A percentile compares a stretch with the other conserved stretches of the same genome.
Conservation (phyloP, 257 asterid genomes). For the Solanum chiquidenum region DNA sequence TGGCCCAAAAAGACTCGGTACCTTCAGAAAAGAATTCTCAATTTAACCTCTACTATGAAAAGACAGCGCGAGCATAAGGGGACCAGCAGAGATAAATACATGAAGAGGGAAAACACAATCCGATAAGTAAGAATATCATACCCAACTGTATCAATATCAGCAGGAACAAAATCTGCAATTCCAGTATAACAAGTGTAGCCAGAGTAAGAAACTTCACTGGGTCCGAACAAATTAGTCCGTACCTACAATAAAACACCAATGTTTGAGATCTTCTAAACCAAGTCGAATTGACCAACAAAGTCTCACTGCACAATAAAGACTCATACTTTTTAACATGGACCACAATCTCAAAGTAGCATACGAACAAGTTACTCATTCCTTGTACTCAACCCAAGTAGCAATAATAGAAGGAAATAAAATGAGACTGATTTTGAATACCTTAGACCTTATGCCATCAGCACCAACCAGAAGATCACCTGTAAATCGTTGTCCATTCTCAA, state of each 20-base stretch:
- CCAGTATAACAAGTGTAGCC: conserved; percentile 99
- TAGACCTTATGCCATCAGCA: conserved; percentile 95
- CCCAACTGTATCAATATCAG: conserved; percentile 96
- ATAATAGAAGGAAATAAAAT: neutral
- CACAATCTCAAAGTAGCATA: neutral
- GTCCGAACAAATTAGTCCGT: conserved; percentile 67
- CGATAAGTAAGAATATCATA: conserved; percentile 15
- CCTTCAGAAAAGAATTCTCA: conserved; percentile 27
- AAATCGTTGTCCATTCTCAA: conserved; percentile 55
- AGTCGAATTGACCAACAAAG: neutral
- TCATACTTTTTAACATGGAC: neutral
- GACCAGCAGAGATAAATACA: neutral
- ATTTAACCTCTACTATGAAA: neutral
- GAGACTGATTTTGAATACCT: conserved; percentile 29
- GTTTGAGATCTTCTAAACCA: neutral
- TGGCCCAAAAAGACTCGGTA: conserved; percentile 95
- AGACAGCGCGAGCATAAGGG: neutral
- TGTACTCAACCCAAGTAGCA: neutral
- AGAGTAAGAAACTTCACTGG: conserved; percentile 52
- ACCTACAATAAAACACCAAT: conserved; percentile 30
- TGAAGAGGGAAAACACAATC: neutral
- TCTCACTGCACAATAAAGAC: neutral
- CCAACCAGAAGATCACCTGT: conserved; percentile 94
- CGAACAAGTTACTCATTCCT: neutral
- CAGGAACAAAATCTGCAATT: conserved; percentile 87